phyloP scores from a whole-genome alignment of 2,329 filamentous ascomycete genomes.

The Trichoderma sp. region DNA sequence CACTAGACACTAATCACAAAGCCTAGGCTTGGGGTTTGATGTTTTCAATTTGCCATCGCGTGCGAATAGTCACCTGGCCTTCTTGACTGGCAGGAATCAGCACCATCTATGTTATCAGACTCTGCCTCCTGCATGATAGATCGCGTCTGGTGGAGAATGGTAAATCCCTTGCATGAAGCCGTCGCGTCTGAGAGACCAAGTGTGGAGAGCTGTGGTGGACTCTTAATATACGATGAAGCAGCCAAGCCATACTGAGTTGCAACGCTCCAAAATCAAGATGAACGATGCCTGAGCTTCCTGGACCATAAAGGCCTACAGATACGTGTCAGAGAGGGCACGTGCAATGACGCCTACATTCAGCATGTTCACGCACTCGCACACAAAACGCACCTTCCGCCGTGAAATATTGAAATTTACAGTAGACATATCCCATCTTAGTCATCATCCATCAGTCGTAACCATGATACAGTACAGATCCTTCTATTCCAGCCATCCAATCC shows the following conservation, averaged over 20 bases:
- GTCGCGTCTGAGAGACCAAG: not conserved
- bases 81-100: not conserved
- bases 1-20: no score
- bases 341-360: not conserved
- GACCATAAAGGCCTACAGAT: not conserved
- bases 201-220: not conserved
- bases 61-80: not conserved
- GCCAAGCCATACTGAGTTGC: no score
- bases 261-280: not conserved
- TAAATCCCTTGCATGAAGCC: not conserved
- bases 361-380: not conserved
- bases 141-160: not conserved
- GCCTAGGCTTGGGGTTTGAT: no score
- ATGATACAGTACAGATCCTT: not conserved
- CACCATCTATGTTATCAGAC: not conserved
- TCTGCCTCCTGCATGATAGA: not conserved
- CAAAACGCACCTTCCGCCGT: not conserved
- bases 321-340: not conserved
- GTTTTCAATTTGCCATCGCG: not conserved
- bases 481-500: constrained; percentile 30
- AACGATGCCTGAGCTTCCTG: not conserved
- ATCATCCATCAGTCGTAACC: not conserved
- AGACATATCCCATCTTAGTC: not conserved
- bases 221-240: not conserved
- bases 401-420: not conserved